Percentiles rank a stretch among this genome's conserved stretches.
phyloP scores from a whole-genome alignment of 228 moss, liverwort and hornwort genomes.

The Sphagnum magellanicum region DNA sequence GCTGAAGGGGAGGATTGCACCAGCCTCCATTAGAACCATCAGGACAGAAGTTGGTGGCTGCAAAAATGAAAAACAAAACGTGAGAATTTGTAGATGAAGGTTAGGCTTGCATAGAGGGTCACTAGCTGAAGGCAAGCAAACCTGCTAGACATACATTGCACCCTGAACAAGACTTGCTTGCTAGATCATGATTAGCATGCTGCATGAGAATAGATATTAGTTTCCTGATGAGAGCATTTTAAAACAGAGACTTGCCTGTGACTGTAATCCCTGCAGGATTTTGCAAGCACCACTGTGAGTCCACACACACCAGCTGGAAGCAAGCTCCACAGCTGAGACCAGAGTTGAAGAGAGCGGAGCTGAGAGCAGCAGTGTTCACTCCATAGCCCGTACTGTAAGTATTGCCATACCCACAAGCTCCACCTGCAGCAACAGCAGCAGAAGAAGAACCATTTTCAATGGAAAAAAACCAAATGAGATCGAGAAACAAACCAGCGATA shows the following conservation, averaged over 20 bases:
- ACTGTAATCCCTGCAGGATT: constrained; percentile 7
- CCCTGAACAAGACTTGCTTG: too few relatives aligned
- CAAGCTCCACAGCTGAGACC: constrained; percentile 46
- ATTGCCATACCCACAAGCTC: constrained; percentile 36
- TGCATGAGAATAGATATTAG: too few relatives aligned
- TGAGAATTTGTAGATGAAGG: too few relatives aligned
- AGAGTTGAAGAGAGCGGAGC: constrained; percentile 31
- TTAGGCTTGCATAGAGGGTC: too few relatives aligned
- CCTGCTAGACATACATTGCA: too few relatives aligned
- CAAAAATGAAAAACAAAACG: too few relatives aligned
- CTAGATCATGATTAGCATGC: too few relatives aligned
- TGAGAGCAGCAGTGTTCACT: constrained; percentile 25
- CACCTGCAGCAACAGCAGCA: constrained; percentile 13
- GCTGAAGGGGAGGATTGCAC: constrained; percentile 25
- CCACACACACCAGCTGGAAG: constrained; percentile 27
- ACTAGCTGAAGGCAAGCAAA: too few relatives aligned
- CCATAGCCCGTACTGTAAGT: constrained; percentile 33
- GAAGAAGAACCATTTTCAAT: too few relatives aligned
- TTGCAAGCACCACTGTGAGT: constrained; percentile 19
- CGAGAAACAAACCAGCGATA: too few relatives aligned
- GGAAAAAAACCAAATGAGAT: too few relatives aligned
- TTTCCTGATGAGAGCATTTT: too few relatives aligned
- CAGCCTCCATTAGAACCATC: constrained; percentile 27
- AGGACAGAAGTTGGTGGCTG: constrained; percentile 33
- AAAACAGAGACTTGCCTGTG: background rate